These are phyloP conservation scores for Magnaporthales sp. DNA, from an alignment of 2,329 filamentous ascomycete genomes.

Conservation along the genomic window DNA sequence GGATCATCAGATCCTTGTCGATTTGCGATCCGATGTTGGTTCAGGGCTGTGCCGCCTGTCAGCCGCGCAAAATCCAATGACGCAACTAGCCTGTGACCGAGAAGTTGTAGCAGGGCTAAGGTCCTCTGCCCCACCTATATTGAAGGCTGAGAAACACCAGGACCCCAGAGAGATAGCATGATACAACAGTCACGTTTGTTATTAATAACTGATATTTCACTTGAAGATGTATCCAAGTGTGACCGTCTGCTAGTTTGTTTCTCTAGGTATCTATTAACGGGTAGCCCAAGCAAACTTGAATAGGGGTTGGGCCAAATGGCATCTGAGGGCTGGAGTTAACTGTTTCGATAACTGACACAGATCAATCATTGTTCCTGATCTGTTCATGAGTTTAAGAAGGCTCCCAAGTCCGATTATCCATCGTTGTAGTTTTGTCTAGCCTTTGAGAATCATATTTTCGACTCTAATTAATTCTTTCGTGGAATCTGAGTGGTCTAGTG, in stretches of 20 bases:
- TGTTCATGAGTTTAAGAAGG: too few relatives aligned
- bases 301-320: too few relatives aligned
- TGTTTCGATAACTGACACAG: too few relatives aligned
- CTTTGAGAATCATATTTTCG: too few relatives aligned
- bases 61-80: neutral
- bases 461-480: too few relatives aligned
- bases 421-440: too few relatives aligned
- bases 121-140: neutral
- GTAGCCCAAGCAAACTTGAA: neutral
- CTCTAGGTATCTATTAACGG: neutral
- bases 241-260: neutral
- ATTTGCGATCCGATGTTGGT: neutral
- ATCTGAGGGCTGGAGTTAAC: too few relatives aligned
- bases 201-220: neutral
- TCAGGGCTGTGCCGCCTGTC: neutral
- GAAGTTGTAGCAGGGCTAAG: neutral
- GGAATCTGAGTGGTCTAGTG: too few relatives aligned
- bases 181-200: neutral
- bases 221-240: neutral
- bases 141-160: neutral
- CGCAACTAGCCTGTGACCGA: neutral
- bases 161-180: neutral
- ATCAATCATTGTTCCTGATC: too few relatives aligned
- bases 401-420: too few relatives aligned
- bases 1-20: neutral